Evolutionary conservation across 2,329 filamentous ascomycete species (phyloP), one percentile per base, ranked within the genome.

Genomic region (Ophiostoma tasmaniense): DNA sequence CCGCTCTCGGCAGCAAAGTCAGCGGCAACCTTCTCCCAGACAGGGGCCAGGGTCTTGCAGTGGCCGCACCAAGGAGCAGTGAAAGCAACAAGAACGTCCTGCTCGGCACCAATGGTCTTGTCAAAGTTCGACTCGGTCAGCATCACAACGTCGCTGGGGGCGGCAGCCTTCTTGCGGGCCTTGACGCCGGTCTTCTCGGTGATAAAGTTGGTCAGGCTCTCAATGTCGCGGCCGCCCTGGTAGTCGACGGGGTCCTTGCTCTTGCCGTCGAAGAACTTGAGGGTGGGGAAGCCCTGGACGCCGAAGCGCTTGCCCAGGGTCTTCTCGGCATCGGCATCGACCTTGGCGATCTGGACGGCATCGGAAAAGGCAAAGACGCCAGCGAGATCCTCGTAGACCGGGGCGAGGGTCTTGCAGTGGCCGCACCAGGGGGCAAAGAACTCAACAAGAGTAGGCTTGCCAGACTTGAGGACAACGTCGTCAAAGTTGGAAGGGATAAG

Each of bases 401-500:
- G 96, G 20, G 95, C 95, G 42, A 99, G 90, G 76, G 83, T 96
- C 87, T 98, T 98, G 92, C 95, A 99, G 85, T 99, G 95, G 39
- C 95, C 96, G 77, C 95, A 99, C 95, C 95, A 99, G 30, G 94
- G 93, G 42, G 95, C 95, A 77, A 96, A 98, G 86, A 99, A 99
- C 80, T 98, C 93, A 75, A 98, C 93, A 33, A 99, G 89, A 0
- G 95, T 93, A 61, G 95, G 94, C 83, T 96, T 98, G 80, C 93
- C 93, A 64, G 91, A 94, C 78, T 96, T 88, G 71, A 97, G 85
- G 73, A 97, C 92, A 68, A 97, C 84, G 65, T 89, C 82, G 83
- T 98, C 94, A 79, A 99, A 99, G 84, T 97, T 99, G 75, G 83
- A 83, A 69, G 94, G 93, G 71, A 90, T 88, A 71, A 99, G 89